A percentile compares a stretch with the other conserved stretches of the same genome.
Conservation (phyloP, 257 asterid species). For the Misopates orontium region DNA sequence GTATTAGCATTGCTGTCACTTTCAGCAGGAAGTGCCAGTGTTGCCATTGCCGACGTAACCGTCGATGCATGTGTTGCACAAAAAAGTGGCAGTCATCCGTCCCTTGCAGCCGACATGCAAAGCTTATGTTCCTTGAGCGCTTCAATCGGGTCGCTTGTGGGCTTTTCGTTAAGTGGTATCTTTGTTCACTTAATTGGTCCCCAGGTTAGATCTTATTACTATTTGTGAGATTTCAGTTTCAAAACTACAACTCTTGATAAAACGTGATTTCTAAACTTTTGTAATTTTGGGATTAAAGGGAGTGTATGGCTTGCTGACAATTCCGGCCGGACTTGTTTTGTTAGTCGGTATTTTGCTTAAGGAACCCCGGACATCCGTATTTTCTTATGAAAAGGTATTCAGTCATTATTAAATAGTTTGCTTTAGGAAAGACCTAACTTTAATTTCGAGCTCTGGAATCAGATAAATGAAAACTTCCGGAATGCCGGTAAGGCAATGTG, state of each 20-base stretch:
- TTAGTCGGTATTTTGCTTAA: constrained; percentile 73
- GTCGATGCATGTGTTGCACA: constrained; percentile 96
- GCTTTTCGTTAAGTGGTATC: constrained; percentile 80
- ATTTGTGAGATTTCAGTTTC: constrained; percentile 4
- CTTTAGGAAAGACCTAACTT: background rate
- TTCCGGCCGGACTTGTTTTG: constrained; percentile 79
- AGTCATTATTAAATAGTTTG: constrained; percentile 16
- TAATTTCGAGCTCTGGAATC: constrained; percentile 32
- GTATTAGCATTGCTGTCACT: constrained; percentile 64
- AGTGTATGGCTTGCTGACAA: constrained; percentile 76
- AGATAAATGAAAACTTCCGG: constrained; percentile 70
- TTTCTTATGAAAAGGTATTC: constrained; percentile 66
- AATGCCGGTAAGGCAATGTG: constrained; percentile 88
- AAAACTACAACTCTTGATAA: background rate
- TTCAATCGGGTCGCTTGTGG: constrained; percentile 80
- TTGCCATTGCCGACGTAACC: constrained; percentile 96
- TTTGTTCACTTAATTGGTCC: constrained; percentile 87
- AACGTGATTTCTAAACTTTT: constrained; percentile 5
- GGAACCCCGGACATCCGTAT: constrained; percentile 52
- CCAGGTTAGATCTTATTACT: constrained; percentile 49
- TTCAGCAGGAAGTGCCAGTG: constrained; percentile 92
- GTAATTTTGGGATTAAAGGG: constrained; percentile 50
- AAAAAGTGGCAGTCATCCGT: constrained; percentile 72
- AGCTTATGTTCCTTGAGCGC: constrained; percentile 89
- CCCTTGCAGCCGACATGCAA: constrained; percentile 93